Evolutionary conservation across 73 alveolate species (phyloP), one percentile per base, ranked within the genome.

Genomic region (Tetrahymena borealis): DNA sequence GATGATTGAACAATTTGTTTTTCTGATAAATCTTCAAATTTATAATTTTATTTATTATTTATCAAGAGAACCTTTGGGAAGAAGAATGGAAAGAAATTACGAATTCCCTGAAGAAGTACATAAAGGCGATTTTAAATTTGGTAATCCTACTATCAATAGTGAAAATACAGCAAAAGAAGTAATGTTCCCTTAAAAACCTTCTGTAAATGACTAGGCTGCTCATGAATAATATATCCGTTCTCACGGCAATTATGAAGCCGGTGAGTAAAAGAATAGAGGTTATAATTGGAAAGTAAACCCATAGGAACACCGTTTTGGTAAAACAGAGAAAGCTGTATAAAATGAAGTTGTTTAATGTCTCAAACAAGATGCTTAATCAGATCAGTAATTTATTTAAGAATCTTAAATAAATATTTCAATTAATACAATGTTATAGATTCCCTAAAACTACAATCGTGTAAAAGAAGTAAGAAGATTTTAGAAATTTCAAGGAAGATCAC

Each of bases 211-310:
- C 28, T 79, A 92, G 41, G 42, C 78, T 32, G 38, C 33, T 37
- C 90, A 91, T 39, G 33, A 79, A 28, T 39, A 60, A 90, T 92
- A 92, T 92, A 38, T 92, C 38, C 90, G 90, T 33, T 79, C 93
- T 38, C 95, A 92, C 78, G 95, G 95, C 3, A 92, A 92, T 92
- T 92, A 79, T 92, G 95, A 92, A 33, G 95, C 95, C 10, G 95
- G 95, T 2, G 95, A 92, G 90, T 85, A 92, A 33, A 92, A 92
- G 40, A 92, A 92, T 78, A 92, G 95, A 92, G 90, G 41, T 32
- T 92, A 92, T 79, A 92, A 92, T 33, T 92, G 95, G 95, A 78
- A 38, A 31, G 79, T 92, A 28, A 39, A 92, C 39, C 85, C 85
- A 20, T 40, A 78, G 32, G 91, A 92, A 24, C 78, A 78, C 78